Base-by-base conservation (phyloP, 2,329 filamentous ascomycete species). In the Xylaria digitata region DNA sequence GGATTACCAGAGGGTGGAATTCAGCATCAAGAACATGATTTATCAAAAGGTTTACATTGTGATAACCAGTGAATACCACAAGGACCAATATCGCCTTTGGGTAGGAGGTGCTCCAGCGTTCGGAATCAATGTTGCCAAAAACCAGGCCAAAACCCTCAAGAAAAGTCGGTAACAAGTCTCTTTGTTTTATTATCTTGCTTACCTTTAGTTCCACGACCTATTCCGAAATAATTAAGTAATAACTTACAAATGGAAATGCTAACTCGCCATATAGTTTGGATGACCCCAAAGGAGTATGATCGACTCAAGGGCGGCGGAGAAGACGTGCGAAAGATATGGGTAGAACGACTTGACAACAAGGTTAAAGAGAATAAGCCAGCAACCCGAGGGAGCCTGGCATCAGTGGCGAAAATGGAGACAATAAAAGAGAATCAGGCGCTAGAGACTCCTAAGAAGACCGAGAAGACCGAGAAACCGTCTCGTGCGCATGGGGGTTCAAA, bases 251-350 rank as follows among this genome's bases (percentile, higher is more conserved):
- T 30, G 37, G 9, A 43, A 13, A 43, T 49, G 19, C 45, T 66
- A 42, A 62, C 45, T n/a, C 19, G 37, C 7, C 37, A 19, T 55
- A 42, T 49, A 66, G 65, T 68, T 11, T 69, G 67, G 67, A 32
- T 69, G 8, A 57, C 15, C 4, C 17, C 17, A 21, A 54, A 56
- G 13, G 67, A 69, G 30, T 69, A 59, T 26, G 67, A 69, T 34
- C 32, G 49, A 19, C 65, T 67, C 34, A 62, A 57, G n/a, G n/a
- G 15, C 0, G 46, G 11, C 7, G 64, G 60, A n/a, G 34, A 17
- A 2, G 50, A 66, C 40, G 61, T 63, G 60, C 48, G 19, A 23
- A 53, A 61, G 34, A 7, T 58, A 19, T 63, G 55, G 49, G 1
- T 3, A 1, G 43, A 63, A 19, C 55, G 55, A 8, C 1, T 57